Conservation (phyloP, 2,329 filamentous ascomycete species). For the Gnomoniopsis sp. region DNA sequence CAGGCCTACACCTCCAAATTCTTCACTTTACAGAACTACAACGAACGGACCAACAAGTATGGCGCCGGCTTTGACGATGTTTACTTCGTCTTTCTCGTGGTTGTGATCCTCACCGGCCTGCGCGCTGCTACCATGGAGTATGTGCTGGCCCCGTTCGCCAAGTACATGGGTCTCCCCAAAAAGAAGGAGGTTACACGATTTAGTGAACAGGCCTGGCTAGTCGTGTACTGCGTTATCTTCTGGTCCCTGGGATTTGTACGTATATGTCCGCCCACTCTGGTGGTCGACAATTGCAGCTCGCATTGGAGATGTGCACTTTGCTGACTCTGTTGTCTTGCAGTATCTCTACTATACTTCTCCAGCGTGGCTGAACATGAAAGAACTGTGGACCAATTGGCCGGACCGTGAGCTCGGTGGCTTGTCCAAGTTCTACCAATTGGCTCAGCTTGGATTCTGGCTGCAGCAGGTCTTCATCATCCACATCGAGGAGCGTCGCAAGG, state of each 20-base stretch:
- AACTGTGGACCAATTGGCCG: conserved; percentile 85
- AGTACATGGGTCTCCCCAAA: conserved; percentile 67
- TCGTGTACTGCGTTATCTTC: conserved; percentile 77
- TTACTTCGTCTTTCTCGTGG: conserved; percentile 72
- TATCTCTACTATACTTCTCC: conserved; percentile 76
- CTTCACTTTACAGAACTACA: conserved; percentile 82
- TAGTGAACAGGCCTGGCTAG: conserved; percentile 90
- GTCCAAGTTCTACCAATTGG: conserved; percentile 86
- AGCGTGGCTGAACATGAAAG: conserved; percentile 72
- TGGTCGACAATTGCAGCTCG: neutral
- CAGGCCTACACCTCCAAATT: conserved; percentile 80
- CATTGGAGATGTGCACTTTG: neutral
- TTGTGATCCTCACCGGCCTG: conserved; percentile 82
- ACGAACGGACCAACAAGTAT: conserved; percentile 66
- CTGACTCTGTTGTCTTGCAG: conserved; percentile 38
- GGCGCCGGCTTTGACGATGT: conserved; percentile 75
- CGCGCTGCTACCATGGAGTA: conserved; percentile 86
- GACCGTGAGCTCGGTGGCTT: conserved; percentile 68
- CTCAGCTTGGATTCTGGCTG: conserved; percentile 88
- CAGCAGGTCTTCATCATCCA: conserved; percentile 94
- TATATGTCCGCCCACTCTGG: conserved; percentile 13
- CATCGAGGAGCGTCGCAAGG: conserved; percentile 91
- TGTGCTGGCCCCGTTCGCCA: conserved; percentile 74
- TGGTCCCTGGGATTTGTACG: conserved; percentile 82
- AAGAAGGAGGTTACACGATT: conserved; percentile 78